phyloP scores from a whole-genome alignment of 371 early-diverging fungal genomes.

The Synchytrium microbalum region DNA sequence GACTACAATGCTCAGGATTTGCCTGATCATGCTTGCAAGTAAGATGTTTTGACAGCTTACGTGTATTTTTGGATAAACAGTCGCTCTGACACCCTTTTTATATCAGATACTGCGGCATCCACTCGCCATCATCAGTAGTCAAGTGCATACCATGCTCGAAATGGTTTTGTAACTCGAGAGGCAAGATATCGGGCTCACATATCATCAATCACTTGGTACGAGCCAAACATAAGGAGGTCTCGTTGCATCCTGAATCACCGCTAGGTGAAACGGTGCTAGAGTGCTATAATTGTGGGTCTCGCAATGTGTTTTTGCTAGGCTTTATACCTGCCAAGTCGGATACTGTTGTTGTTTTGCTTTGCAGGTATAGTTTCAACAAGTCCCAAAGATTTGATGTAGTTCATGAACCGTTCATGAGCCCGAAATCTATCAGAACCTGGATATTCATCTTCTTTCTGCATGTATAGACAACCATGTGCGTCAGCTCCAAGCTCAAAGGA shows the following conservation, averaged over 20 bases:
- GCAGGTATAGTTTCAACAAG: conserved; percentile 53
- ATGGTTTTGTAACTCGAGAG: conserved; percentile 94
- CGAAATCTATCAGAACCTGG: neutral
- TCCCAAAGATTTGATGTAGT: neutral
- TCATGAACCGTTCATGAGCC: neutral
- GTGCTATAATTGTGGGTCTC: conserved; percentile 94
- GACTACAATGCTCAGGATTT: conserved; percentile 38
- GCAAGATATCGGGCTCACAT: conserved; percentile 85
- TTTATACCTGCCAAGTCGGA: conserved; percentile 97
- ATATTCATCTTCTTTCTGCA: conserved; percentile 4
- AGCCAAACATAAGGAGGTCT: conserved; percentile 90
- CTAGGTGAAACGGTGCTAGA: conserved; percentile 91
- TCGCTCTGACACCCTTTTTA: conserved; percentile 1
- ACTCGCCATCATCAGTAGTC: conserved; percentile 79
- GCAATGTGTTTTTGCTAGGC: conserved; percentile 93
- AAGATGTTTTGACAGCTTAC: conserved; percentile 14
- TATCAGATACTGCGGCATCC: conserved; percentile 84
- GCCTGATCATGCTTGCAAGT: conserved; percentile 83
- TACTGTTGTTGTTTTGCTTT: conserved; percentile 93
- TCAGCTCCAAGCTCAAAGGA: conserved; percentile 78
- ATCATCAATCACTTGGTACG: conserved; percentile 92
- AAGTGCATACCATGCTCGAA: conserved; percentile 89
- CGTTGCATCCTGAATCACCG: conserved; percentile 81
- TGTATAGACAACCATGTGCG: conserved; percentile 80
- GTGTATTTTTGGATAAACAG: neutral